Evolutionary conservation across 441 rosid species (phyloP).

Genomic region (Mallotus repandus): DNA sequence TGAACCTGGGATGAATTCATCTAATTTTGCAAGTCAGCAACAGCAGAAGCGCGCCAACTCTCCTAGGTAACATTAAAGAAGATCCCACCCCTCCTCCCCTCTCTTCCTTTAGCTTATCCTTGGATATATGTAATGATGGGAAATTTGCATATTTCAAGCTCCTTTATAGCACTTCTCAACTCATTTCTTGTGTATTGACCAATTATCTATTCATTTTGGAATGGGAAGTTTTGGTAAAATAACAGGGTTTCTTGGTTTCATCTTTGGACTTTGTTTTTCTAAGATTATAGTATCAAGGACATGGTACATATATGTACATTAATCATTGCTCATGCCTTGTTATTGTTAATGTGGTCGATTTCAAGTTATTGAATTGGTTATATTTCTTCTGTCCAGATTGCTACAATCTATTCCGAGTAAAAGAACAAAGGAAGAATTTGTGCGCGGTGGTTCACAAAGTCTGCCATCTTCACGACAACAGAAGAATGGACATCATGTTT

Average conservation of each 20-base stretch:
- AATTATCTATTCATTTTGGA: neutral
- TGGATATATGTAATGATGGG: neutral
- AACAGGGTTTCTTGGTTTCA: neutral
- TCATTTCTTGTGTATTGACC: neutral
- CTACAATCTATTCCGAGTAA: constrained; percentile 33
- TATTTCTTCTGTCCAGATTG: constrained; percentile 30
- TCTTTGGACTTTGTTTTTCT: no score
- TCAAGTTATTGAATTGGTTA: neutral
- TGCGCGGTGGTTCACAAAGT: constrained; percentile 23
- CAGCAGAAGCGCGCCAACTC: constrained; percentile 39
- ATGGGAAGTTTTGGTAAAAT: neutral
- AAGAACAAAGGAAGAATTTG: constrained; percentile 34
- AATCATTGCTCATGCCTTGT: neutral
- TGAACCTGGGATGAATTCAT: constrained; percentile 30
- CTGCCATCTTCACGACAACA: constrained; percentile 24
- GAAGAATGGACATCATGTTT: constrained; percentile 32
- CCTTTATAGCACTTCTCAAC: neutral
- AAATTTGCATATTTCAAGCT: neutral
- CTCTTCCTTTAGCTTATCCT: neutral
- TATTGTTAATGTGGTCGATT: neutral
- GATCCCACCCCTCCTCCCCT: neutral
- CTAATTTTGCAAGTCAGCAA: constrained; percentile 34
- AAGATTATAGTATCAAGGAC: no score
- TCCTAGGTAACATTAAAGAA: constrained; percentile 34
- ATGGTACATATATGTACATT: neutral